These are phyloP conservation scores for Hypomontagnella submonticulosa DNA, from an alignment of 495 filamentous ascomycete genomes.

Conservation along the genomic window DNA sequence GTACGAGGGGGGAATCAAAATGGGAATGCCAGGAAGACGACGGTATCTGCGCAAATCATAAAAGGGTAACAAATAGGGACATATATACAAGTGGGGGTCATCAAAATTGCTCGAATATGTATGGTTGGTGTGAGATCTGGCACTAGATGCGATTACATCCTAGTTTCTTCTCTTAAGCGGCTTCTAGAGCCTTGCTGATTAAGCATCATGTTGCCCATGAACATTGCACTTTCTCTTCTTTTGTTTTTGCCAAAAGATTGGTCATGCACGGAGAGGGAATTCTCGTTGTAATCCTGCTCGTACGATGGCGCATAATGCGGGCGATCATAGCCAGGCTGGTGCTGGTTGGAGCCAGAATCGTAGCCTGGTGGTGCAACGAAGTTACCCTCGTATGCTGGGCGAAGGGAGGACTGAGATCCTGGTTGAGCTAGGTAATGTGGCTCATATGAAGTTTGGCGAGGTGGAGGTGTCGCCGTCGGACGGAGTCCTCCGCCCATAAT, in stretches of 20 bases:
- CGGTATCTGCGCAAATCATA: constrained; percentile 18
- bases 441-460: constrained; percentile 52
- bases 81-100: constrained; percentile 24
- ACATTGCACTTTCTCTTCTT: constrained; percentile 60
- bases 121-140: background rate
- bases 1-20: constrained; percentile 4
- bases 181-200: constrained; percentile 59
- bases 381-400: constrained; percentile 56
- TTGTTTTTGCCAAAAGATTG: constrained; percentile 52
- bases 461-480: constrained; percentile 57
- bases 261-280: constrained; percentile 54
- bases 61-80: constrained; percentile 22
- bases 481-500: constrained; percentile 51
- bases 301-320: constrained; percentile 50
- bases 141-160: constrained; percentile 37
- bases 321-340: constrained; percentile 53
- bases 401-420: constrained; percentile 45
- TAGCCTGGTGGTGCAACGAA: constrained; percentile 47
- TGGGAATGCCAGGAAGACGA: constrained; percentile 4
- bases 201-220: constrained; percentile 55
- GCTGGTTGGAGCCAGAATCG: constrained; percentile 41
- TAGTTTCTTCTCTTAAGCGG: constrained; percentile 57
- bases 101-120: background rate
- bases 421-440: constrained; percentile 50
- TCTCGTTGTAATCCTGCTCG: constrained; percentile 48